Evolutionary conservation across 768 basidiomycete species (phyloP), one percentile per base, ranked within the genome.

Genomic region (Neoboletus magnificus): DNA sequence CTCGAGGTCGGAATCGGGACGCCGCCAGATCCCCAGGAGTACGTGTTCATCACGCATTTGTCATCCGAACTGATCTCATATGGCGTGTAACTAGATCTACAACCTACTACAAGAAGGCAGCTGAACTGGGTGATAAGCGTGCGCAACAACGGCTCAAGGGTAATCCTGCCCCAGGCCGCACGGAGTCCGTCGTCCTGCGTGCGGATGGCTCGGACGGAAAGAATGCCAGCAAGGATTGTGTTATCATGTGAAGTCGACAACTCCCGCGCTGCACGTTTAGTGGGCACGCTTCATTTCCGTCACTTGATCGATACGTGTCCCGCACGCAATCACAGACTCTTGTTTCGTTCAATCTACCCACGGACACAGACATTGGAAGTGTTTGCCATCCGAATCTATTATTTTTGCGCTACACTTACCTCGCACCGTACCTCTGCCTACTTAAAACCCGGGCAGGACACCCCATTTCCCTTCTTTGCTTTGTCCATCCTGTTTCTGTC

Each of bases 1-100:
- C 81, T 87, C 60, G 96, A 99, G 75, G 93, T 96, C 44, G 96
- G 95, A 37, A 92, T 94, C 56, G 92, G 92, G 40, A 91, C 89
- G 41, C 66, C 79, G 48, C 77, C 82, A 27, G 84, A 84, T 73
- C 74, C 80, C 64, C 72, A 77, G 48, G 87, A 92, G 83, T 91
- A 66, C 62, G 86, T 79, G 20, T 35, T 50, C 50, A 57, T 53
- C 55, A 32, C 48, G 16, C 48, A 52, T 53, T n/a, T 29, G 44
- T 55, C 37, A 36, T 49, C 41, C 5, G 16, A 37, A 23, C 50
- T 57, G 29, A 59, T 48, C 5, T 2, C n/a, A n/a, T n/a, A 46
- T 52, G n/a, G 39, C 36, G 23, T 35, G 40, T 36, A 23, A 56
- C 43, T 61, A 91, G 89, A 60, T 87, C 93, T 1, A 74, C 84